Base-by-base conservation (phyloP, 768 basidiomycete species). In the Boletus sp. region DNA sequence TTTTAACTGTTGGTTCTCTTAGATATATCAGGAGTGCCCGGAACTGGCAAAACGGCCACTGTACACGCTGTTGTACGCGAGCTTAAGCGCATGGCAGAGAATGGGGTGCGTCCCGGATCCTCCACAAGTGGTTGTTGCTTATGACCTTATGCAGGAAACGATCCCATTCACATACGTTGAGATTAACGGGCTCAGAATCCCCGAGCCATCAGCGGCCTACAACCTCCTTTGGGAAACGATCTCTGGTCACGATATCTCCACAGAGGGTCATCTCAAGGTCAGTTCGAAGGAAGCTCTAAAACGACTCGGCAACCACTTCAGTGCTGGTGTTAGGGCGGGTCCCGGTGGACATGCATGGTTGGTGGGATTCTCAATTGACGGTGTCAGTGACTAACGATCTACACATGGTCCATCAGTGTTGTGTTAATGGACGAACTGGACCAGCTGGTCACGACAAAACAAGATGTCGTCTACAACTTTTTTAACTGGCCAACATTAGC, bases 11-110 rank as follows among this genome's bases (percentile, higher is more conserved):
- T 14, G 10, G 8, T 6, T 15, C 7, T 29, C 56, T 14, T 52
- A 98, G 95, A 98, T 72, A 97, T 98, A 47, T 94, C 95, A 7
- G 96, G 97, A 9, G 94, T 98, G 7, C 97, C 96, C n/a, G 96
- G 97, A 7, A 98, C 96, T 2, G 96, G 97, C 9, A 99, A 98
- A 75, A 99, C 97, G 1, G 97, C 97, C 0, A 98, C 97, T 0
- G 94, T 98, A 0, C 95, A 98, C 64, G 90, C 90, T 1, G 89
- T 97, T 28, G 83, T 98, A 33, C 82, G 91, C 37, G 92, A 96
- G 68, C 78, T 98, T 11, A 94, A 92, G 67, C 80, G 87, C 39
- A 91, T 95, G 84, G 94, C 94, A 1, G 82, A 89, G 67, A 79
- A 83, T 53, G 86, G 84, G 60, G 92, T 93, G 60, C 30, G 86